Evolutionary conservation across 2,329 filamentous ascomycete species (phyloP), one percentile per base, ranked within the genome.

Genomic region (Lecanicillium sp.): DNA sequence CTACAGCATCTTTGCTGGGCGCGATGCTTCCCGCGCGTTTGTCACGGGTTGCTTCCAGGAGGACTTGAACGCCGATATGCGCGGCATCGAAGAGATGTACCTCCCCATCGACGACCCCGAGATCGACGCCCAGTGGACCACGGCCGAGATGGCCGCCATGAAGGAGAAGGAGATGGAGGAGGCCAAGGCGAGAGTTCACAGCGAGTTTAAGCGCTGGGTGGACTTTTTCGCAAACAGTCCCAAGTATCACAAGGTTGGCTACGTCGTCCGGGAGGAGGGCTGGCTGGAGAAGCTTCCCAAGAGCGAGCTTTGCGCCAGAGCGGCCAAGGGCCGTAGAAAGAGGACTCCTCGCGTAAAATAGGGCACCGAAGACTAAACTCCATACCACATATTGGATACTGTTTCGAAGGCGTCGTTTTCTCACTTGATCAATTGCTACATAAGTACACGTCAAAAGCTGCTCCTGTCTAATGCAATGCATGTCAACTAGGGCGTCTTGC

Each of bases 1-100:
- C 28, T 98, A 98, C 69, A 73, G 81, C 53, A 81, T 84, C 64
- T 95, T 98, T 60, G 78, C 88, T 0, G 92, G 90, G 44, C 73
- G 74, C 45, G 92, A 98, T 62, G 89, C 90, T 25, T 79, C 84
- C 12, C 82, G 92, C 35, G 87, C 82, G 15, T 98, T 88, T 61
- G 80, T 98, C 9, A 97, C 92, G 3, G 87, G 87, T 14, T 98
- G 92, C 61, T 98, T 98, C 65, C 68, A 77, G 29, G 82, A 87
- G 46, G 92, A 98, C 68, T 69, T 81, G 22, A 92, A 81, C 2
- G 73, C 84, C 4, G 92, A 98, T 64, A 66, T 96, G 58, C 77
- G 85, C 44, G 92, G 92, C 33, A 82, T 87, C 4, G 92, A 97
- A 65, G 74, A 81, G 46, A 92, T 94, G 76, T 97, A 79, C 62